Base-by-base conservation (phyloP, 192 early-diverging fungal genomes). In the Chytriomyces sp. region DNA sequence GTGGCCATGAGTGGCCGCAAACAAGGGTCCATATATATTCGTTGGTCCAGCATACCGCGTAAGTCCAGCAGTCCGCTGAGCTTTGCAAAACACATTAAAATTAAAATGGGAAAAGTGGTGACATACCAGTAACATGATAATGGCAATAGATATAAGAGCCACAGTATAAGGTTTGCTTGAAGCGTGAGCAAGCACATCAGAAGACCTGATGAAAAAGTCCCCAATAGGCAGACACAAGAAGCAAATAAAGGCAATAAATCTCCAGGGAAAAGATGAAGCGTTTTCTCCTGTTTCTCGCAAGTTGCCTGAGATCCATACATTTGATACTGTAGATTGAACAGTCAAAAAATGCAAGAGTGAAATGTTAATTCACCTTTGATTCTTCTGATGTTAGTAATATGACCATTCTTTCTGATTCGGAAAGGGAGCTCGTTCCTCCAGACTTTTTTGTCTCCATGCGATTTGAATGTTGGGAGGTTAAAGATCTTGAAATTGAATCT, bases 251-350 rank as follows among this genome's bases (percentile, higher is more conserved):
- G 34, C 10, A 19, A 44, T 17, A 10, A 64, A 31, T 30, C 8
- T 17, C 62, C 62, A 68, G 33, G 65, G 65, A 68, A 68, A 68
- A 22, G 65, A n/a, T 34, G 65, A 68, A 5, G 65, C 65, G 30
- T 68, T 53, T 53, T 37, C 10, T 6, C 65, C 65, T 7, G 33
- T 52, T 33, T 68, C 53, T 31, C 44, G 14, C 4, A 53, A 68
- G 55, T 68, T 22, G 36, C 65, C 65, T 22, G 49, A 53, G 7
- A 68, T 54, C 65, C 65, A 68, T 5, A 68, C 52, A 55, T 68
- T 68, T 7, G 65, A 52, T 39, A 68, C 65, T 68, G 52, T 14
- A 22, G 17, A 14, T 14, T 14, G 44, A 22, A 19, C 7, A 49
- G 44, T 14, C 14, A 49, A 22, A 49, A 49, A 22, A 49, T 49